Conservation (phyloP, 345 rosid species). For the Brassica incana region DNA sequence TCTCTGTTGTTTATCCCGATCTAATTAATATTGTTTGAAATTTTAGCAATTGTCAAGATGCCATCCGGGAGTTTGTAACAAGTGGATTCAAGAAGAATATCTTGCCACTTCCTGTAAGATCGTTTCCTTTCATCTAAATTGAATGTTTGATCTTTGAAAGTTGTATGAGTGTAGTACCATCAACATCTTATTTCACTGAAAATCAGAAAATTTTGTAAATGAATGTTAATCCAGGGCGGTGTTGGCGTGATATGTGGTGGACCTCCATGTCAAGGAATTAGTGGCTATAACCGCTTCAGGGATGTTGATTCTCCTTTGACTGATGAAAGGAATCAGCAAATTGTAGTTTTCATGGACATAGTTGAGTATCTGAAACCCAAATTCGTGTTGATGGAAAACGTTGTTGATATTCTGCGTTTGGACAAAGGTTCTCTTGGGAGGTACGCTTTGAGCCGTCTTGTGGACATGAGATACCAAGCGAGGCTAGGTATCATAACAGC, state of each 20-base stretch:
- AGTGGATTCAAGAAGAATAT: slow-evolving; percentile 65
- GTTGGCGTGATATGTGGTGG: slow-evolving; percentile 96
- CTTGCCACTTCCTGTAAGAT: slow-evolving; percentile 89
- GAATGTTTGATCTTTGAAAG: slow-evolving; percentile 24
- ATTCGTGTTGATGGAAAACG: slow-evolving; percentile 90
- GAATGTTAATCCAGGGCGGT: slow-evolving; percentile 58
- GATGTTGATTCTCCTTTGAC: slow-evolving; percentile 68
- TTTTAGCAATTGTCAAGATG: slow-evolving; percentile 69
- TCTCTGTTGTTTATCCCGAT: slow-evolving; percentile 10
- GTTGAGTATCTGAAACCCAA: slow-evolving; percentile 87
- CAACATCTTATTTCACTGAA: slow-evolving; percentile 12
- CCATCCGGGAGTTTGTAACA: slow-evolving; percentile 63
- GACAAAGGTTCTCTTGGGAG: slow-evolving; percentile 83
- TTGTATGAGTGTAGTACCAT: not conserved
- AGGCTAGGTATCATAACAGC: slow-evolving; percentile 90
- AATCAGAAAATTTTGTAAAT: slow-evolving; percentile 15
- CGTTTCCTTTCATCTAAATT: slow-evolving; percentile 3
- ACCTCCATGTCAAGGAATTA: slow-evolving; percentile 98
- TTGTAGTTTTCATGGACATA: slow-evolving; percentile 85
- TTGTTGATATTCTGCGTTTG: slow-evolving; percentile 77
- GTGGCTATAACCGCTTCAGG: slow-evolving; percentile 91
- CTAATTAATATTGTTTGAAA: slow-evolving; percentile 35
- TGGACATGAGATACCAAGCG: slow-evolving; percentile 89
- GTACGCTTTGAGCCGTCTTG: slow-evolving; percentile 91
- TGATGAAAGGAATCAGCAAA: slow-evolving; percentile 90